These are phyloP conservation scores for Meyerozyma carpophila DNA, from an alignment of 1,139 yeast genomes.

Conservation along the genomic window DNA sequence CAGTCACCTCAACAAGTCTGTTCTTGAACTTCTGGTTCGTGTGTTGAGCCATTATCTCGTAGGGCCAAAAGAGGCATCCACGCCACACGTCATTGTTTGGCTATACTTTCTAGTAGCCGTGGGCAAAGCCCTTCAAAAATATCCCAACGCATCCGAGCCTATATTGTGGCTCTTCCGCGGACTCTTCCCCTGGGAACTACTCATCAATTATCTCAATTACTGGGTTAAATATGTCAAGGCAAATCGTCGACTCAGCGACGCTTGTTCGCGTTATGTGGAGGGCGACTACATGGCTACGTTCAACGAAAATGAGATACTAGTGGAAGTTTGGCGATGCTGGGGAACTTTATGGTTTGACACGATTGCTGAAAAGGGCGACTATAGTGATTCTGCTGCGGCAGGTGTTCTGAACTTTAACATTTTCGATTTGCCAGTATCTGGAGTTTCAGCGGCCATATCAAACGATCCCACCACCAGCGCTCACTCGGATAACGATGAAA, in stretches of 20 bases:
- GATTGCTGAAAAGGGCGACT: constrained; percentile 45
- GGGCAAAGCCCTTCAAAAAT: constrained; percentile 48
- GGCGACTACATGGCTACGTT: constrained; percentile 35
- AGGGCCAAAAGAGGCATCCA: constrained; percentile 67
- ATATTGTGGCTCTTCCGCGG: constrained; percentile 49
- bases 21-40: constrained; percentile 59
- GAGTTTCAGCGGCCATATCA: constrained; percentile 35
- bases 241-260: constrained; percentile 19
- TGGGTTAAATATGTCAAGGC: constrained; percentile 31
- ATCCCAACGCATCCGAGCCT: constrained; percentile 45
- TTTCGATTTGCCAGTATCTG: constrained; percentile 65
- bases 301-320: constrained; percentile 53
- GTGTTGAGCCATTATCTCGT: constrained; percentile 59
- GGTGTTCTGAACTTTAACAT: constrained; percentile 52
- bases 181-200: constrained; percentile 63
- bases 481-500: constrained; percentile 36
- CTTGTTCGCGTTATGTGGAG: constrained; percentile 27
- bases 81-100: constrained; percentile 70
- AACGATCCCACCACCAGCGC: constrained; percentile 12
- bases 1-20: constrained; percentile 55
- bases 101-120: constrained; percentile 60
- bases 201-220: constrained; percentile 57
- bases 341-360: constrained; percentile 77
- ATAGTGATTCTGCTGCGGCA: constrained; percentile 44
- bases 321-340: constrained; percentile 84